These are phyloP conservation scores for Boletus edulis DNA, from an alignment of 768 basidiomycete species.

Conservation along the genomic window DNA sequence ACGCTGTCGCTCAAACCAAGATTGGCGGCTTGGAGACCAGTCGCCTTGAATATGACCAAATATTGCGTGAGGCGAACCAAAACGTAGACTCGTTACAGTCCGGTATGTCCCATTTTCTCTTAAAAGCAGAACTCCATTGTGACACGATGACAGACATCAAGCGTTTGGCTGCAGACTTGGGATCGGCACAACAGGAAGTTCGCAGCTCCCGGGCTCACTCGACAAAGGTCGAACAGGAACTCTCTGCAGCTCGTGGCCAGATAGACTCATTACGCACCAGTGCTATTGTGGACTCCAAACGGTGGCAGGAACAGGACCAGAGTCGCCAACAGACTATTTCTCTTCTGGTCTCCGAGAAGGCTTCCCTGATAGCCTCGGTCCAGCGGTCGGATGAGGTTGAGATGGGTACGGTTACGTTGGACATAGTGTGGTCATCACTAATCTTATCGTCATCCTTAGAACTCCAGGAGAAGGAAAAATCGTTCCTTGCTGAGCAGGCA, in stretches of 20 bases:
- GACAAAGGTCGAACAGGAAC: conserved; percentile 18
- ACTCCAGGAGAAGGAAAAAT: conserved; percentile 40
- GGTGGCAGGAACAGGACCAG: conserved; percentile 36
- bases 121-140: conserved; percentile 29
- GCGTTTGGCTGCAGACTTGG: conserved; percentile 18
- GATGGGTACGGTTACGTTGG: conserved; percentile 44
- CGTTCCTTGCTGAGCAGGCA: conserved; percentile 42
- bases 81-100: conserved; percentile 17
- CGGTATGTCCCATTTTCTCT: conserved; percentile 20
- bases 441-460: conserved; percentile 30
- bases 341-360: conserved; percentile 74
- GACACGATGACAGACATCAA: conserved; percentile 18
- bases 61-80: conserved; percentile 3
- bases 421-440: background rate
- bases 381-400: conserved; percentile 60
- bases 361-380: conserved; percentile 53
- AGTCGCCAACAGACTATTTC: conserved; percentile 74
- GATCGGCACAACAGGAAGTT: conserved; percentile 10
- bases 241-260: conserved; percentile 16
- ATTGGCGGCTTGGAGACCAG: conserved; percentile 15
- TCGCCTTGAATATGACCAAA: conserved; percentile 11
- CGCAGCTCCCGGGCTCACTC: conserved; percentile 11
- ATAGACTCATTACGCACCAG: conserved; percentile 18
- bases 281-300: conserved; percentile 11
- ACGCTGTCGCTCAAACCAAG: conserved; percentile 11